These are phyloP conservation scores for Mycena leptocephala DNA, from an alignment of 768 basidiomycete species.

Conservation along the genomic window DNA sequence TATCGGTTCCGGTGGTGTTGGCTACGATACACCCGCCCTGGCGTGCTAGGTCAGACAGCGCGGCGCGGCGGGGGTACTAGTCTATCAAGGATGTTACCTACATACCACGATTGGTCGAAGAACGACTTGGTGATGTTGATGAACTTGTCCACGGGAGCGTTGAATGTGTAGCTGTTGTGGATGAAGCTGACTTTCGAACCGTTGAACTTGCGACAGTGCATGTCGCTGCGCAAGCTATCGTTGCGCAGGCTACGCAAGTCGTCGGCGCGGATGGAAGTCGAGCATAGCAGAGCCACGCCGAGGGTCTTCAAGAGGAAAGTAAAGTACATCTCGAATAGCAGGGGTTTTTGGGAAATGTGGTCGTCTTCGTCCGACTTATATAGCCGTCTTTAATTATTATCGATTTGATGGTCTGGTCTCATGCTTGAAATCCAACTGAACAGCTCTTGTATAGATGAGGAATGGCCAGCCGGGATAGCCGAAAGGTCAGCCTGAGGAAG, in stretches of 20 bases:
- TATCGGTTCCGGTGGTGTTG: neutral
- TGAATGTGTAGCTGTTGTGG: conserved; percentile 29
- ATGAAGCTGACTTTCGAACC: neutral
- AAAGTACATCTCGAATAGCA: neutral
- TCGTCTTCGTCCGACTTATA: no score
- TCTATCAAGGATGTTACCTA: conserved; percentile 1
- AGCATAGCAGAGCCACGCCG: neutral
- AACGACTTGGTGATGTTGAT: conserved; percentile 21
- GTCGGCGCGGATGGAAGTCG: neutral
- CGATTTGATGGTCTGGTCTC: no score
- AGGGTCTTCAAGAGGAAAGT: neutral
- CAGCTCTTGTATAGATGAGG: no score
- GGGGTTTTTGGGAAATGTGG: no score
- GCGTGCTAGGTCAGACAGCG: neutral
- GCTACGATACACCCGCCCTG: neutral
- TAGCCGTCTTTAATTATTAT: no score
- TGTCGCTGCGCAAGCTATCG: neutral
- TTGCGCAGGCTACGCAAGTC: no score
- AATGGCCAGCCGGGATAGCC: no score
- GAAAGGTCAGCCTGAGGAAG: no score
- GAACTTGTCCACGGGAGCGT: conserved; percentile 18
- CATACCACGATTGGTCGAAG: conserved; percentile 30
- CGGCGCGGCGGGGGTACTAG: no score
- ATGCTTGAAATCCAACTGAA: no score
- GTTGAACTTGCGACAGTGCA: neutral